Evolutionary conservation across 73 alveolate genomes (phyloP).

Genomic region (Diophrys appendiculata): DNA sequence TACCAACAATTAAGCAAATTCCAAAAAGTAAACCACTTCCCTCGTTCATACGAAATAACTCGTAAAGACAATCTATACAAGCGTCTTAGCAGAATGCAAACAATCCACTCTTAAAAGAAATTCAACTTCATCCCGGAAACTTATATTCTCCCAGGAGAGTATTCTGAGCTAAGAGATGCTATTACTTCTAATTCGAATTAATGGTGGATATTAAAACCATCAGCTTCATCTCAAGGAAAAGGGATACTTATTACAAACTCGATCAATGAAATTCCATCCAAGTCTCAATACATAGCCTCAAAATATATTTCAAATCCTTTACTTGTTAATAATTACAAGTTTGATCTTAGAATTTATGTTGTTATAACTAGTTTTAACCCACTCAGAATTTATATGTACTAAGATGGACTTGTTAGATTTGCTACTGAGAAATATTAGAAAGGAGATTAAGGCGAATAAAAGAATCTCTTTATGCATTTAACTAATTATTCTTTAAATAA

Average conservation of each 20-base stretch:
- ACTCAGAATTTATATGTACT: slow-evolving; percentile 73
- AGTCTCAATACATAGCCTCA: slow-evolving; percentile 50
- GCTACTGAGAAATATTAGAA: slow-evolving; percentile 53
- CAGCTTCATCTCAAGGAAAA: slow-evolving; percentile 74
- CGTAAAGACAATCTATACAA: slow-evolving; percentile 96
- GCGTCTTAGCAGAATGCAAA: slow-evolving; percentile 85
- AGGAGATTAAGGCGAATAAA: not conserved
- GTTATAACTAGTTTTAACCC: slow-evolving; percentile 80
- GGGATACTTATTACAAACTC: slow-evolving; percentile 71
- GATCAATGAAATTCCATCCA: slow-evolving; percentile 51
- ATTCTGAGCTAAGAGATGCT: slow-evolving; percentile 36
- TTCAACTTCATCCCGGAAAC: slow-evolving; percentile 86
- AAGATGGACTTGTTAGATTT: slow-evolving; percentile 77
- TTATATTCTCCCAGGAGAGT: slow-evolving; percentile 82
- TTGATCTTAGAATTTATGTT: slow-evolving; percentile 82
- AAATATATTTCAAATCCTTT: slow-evolving; percentile 78
- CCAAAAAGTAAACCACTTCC: slow-evolving; percentile 60
- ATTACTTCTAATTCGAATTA: slow-evolving; percentile 11
- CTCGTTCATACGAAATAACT: slow-evolving; percentile 70
- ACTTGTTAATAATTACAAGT: slow-evolving; percentile 73
- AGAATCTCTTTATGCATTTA: slow-evolving; percentile 51
- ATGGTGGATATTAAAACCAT: slow-evolving; percentile 80
- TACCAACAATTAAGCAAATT: slow-evolving; percentile 29
- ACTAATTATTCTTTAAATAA: slow-evolving; percentile 54
- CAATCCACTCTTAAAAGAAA: slow-evolving; percentile 62